Evolutionary conservation across 805 yeast genomes (phyloP), one percentile per base, ranked within the genome.

Genomic region (Nakazawaea sp.): DNA sequence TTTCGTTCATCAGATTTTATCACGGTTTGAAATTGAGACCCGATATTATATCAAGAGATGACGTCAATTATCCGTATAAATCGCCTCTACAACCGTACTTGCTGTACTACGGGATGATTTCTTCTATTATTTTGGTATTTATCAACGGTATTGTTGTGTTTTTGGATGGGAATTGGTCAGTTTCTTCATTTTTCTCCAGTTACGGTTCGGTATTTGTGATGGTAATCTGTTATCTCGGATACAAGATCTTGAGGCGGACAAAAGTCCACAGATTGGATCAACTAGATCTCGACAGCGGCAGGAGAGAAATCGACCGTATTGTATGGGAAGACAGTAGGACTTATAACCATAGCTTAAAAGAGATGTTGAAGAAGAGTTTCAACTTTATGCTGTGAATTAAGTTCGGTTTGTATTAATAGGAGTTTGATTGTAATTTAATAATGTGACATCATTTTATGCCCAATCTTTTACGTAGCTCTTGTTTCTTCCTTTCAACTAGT

Each of bases 271-370:
- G 85, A 35, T 59, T 84, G 29, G 89, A 82, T 46, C 81, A 83
- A 32, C 53, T 87, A 43, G 95, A 87, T 55, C 70, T 82, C 51
- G 95, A 87, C 55, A 72, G 86, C 0, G 95, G 95, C 3, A 64
- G 95, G 48, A 69, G 94, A 37, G 95, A 86, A 53, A 75, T 80
- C 59, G 96, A 87, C 56, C 64, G 87, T 33, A 73, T 73, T 44
- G 75, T 78, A 17, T 85, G 95, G 94, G 86, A 80, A 46, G 92
- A 85, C 41, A 85, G 83, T 35, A 64, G 45, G 37, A 48, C 54
- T 27, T 58, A 59, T 35, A 45, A 50, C 16, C 51, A 52, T 27
- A 62, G 51, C 33, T 51, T 61, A 27, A 53, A 47, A 31, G 67
- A 61, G 34, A 45, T 54, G 16, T 18, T 58, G 16, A 34, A 32